These are phyloP conservation scores for Naganishia friedmannii DNA, from an alignment of 768 basidiomycete species.

Conservation along the genomic window DNA sequence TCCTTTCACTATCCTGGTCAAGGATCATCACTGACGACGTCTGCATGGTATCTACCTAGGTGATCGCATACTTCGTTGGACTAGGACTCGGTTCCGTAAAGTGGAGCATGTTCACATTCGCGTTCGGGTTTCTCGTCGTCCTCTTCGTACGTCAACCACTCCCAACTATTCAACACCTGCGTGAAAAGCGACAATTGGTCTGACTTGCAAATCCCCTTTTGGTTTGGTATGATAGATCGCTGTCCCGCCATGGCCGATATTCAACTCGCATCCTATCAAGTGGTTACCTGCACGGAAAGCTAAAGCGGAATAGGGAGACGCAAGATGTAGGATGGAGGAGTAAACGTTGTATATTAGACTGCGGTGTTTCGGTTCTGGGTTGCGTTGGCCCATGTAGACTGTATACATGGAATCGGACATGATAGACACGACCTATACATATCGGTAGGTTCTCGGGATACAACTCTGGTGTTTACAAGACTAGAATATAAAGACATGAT, in stretches of 20 bases:
- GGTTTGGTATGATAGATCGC: not conserved
- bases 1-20: not conserved
- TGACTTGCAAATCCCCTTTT: not conserved
- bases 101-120: constrained; percentile 7
- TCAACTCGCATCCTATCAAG: constrained; percentile 24
- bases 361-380: too few relatives aligned
- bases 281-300: not conserved
- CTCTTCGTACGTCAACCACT: not conserved
- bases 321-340: not conserved
- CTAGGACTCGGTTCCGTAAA: constrained; percentile 16
- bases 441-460: not conserved
- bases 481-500: not conserved
- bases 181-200: too few relatives aligned
- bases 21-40: not conserved
- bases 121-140: constrained; percentile 14
- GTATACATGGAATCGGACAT: not conserved
- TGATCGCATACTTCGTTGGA: constrained; percentile 17
- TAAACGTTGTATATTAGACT: not conserved
- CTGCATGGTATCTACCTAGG: not conserved
- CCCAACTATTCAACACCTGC: not conserved
- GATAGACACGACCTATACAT: not conserved
- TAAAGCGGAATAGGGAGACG: not conserved
- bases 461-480: not conserved
- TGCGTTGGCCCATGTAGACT: too few relatives aligned
- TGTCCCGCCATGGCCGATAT: constrained; percentile 20